Conservation (phyloP, 768 basidiomycete genomes). For the Hygrophoropsis aurantiaca region DNA sequence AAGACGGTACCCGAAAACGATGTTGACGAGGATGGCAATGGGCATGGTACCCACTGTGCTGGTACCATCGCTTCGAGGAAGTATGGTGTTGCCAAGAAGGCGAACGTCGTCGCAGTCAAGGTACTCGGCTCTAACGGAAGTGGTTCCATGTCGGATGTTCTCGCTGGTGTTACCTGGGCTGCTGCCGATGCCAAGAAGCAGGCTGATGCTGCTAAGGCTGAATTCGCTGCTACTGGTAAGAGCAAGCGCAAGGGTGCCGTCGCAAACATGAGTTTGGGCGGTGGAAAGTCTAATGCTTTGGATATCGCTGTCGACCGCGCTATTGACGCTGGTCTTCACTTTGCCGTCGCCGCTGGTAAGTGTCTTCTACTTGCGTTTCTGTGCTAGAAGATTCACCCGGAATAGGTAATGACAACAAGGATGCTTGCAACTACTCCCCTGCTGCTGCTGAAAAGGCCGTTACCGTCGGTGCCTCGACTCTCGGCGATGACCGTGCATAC, state of each 20-base stretch:
- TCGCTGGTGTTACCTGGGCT: conserved; percentile 86
- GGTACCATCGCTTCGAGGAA: conserved; percentile 92
- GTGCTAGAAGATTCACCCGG: background rate
- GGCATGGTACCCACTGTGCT: conserved; percentile 94
- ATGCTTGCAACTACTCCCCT: conserved; percentile 92
- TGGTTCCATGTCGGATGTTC: conserved; percentile 93
- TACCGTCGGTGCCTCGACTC: conserved; percentile 90
- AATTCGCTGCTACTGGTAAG: conserved; percentile 70
- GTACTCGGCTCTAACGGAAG: conserved; percentile 93
- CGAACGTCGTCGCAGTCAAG: conserved; percentile 88
- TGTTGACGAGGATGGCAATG: conserved; percentile 88
- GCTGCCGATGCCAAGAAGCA: conserved; percentile 51
- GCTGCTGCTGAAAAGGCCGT: conserved; percentile 87
- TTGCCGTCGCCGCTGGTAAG: conserved; percentile 93
- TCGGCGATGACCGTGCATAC: conserved; percentile 79
- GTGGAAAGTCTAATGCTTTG: conserved; percentile 84
- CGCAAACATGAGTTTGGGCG: conserved; percentile 97
- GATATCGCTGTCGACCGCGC: conserved; percentile 86
- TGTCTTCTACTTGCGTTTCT: conserved; percentile 9
- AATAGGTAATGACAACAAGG: conserved; percentile 76
- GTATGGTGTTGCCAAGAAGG: conserved; percentile 96
- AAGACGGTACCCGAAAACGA: conserved; percentile 87
- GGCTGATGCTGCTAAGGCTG: conserved; percentile 59
- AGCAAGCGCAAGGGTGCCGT: conserved; percentile 91
- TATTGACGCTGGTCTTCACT: conserved; percentile 84